A percentile compares a stretch with the other conserved stretches of the same genome.
Evolutionary conservation across 2,329 filamentous ascomycete species (phyloP).

Genomic region (Arthrinium phaeospermum): DNA sequence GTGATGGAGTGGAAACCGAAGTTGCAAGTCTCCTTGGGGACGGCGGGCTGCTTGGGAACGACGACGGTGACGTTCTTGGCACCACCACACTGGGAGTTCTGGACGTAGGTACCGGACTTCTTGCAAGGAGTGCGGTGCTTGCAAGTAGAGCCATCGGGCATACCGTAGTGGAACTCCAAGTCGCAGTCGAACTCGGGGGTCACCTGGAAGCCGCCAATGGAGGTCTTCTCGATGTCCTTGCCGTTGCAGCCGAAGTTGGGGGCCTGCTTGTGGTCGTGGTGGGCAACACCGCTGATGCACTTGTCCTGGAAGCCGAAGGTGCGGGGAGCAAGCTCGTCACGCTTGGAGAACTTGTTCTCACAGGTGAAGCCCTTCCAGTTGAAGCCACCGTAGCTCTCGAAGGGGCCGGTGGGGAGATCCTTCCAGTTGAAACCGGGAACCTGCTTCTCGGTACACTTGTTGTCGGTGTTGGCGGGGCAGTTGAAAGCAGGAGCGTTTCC

Average conservation of each 20-base stretch:
- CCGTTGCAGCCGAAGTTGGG: constrained; percentile 64
- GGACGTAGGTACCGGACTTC: constrained; percentile 69
- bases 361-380: constrained; percentile 77
- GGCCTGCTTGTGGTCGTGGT: constrained; percentile 50
- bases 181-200: constrained; percentile 77
- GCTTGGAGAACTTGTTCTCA: constrained; percentile 62
- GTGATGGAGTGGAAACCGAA: constrained; percentile 76
- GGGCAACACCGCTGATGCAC: constrained; percentile 64
- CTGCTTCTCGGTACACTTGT: constrained; percentile 21
- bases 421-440: constrained; percentile 72
- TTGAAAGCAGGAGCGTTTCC: constrained; percentile 36
- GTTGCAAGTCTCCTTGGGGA: constrained; percentile 65
- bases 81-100: constrained; percentile 92
- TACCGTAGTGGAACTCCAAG: constrained; percentile 84
- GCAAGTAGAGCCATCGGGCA: constrained; percentile 83
- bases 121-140: constrained; percentile 77
- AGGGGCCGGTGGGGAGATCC: constrained; percentile 63
- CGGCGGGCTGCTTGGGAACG: constrained; percentile 63
- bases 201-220: constrained; percentile 76
- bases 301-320: constrained; percentile 54
- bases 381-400: constrained; percentile 74
- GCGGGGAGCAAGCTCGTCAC: constrained; percentile 60
- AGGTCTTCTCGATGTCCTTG: constrained; percentile 65
- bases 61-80: constrained; percentile 80
- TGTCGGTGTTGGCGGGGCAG: constrained; percentile 21